Evolutionary conservation across 73 alveolate species (phyloP).

Genomic region (Tetrahymena thermophila): DNA sequence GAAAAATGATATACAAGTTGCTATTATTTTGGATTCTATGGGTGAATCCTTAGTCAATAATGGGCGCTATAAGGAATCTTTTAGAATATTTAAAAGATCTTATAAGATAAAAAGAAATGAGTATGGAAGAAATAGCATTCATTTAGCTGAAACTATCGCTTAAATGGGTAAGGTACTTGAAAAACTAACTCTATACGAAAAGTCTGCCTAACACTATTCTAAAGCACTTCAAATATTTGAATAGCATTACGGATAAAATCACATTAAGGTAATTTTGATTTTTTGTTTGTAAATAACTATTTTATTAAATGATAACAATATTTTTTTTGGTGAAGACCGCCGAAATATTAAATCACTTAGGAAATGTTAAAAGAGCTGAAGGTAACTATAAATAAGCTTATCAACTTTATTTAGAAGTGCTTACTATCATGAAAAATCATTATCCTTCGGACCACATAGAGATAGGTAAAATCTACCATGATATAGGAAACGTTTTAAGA

Average conservation of each 20-base stretch:
- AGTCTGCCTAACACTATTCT: not conserved
- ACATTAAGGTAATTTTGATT: not conserved
- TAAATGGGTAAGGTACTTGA: not conserved
- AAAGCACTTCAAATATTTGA: not conserved
- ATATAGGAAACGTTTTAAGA: not conserved
- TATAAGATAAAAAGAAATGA: not conserved
- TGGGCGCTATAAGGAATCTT: not conserved
- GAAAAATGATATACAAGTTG: not conserved
- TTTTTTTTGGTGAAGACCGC: not conserved
- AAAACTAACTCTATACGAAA: not conserved
- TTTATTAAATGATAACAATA: not conserved
- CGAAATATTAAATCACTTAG: not conserved
- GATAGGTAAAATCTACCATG: not conserved
- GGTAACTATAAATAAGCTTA: not conserved
- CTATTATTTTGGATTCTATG: not conserved
- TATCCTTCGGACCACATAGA: not conserved
- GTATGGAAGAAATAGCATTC: not conserved
- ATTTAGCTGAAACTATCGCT: not conserved
- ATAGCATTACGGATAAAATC: not conserved
- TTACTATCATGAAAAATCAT: not conserved
- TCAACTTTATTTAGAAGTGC: not conserved
- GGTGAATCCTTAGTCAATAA: not conserved
- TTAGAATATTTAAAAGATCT: not conserved
- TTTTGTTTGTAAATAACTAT: not conserved
- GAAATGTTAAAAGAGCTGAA: not conserved